A percentile compares a stretch with the other conserved stretches of the same genome.
Evolutionary conservation across 345 rosid genomes (phyloP).

Genomic region (Aquilaria sinensis): DNA sequence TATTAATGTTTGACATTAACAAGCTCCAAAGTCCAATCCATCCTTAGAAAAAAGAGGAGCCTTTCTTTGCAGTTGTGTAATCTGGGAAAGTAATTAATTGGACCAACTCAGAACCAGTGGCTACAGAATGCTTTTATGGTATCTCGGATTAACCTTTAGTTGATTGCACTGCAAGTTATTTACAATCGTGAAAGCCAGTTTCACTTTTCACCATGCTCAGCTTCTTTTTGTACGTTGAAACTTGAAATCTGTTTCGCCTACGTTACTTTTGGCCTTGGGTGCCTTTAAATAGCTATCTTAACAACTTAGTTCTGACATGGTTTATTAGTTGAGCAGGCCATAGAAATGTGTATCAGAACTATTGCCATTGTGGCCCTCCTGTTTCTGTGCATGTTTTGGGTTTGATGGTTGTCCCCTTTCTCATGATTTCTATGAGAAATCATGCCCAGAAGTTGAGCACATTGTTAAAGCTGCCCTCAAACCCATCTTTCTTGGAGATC

Average conservation of each 20-base stretch:
- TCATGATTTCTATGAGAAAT: slow-evolving; percentile 29
- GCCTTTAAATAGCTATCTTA: not conserved
- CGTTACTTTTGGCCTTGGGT: not conserved
- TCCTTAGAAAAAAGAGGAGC: not conserved
- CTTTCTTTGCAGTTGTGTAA: not conserved
- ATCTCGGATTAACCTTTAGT: not conserved
- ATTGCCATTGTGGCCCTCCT: slow-evolving; percentile 1
- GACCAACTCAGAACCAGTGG: no score
- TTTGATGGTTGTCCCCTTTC: slow-evolving; percentile 15
- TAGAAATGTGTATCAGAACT: slow-evolving; percentile 7
- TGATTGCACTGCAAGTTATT: not conserved
- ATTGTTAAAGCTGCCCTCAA: slow-evolving; percentile 31
- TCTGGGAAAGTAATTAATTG: not conserved
- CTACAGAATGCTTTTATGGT: not conserved
- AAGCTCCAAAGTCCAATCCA: not conserved
- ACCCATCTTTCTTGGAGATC: slow-evolving; percentile 28
- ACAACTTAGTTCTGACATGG: not conserved
- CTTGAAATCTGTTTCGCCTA: not conserved
- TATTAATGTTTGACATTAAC: not conserved
- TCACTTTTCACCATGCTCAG: not conserved
- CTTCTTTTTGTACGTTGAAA: not conserved
- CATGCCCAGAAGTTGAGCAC: slow-evolving; percentile 35
- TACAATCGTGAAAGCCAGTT: not conserved
- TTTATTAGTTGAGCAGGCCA: not conserved
- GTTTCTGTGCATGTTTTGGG: slow-evolving; percentile 10